Evolutionary conservation across 768 basidiomycete genomes (phyloP).

Genomic region (Scleroderma citrinum): DNA sequence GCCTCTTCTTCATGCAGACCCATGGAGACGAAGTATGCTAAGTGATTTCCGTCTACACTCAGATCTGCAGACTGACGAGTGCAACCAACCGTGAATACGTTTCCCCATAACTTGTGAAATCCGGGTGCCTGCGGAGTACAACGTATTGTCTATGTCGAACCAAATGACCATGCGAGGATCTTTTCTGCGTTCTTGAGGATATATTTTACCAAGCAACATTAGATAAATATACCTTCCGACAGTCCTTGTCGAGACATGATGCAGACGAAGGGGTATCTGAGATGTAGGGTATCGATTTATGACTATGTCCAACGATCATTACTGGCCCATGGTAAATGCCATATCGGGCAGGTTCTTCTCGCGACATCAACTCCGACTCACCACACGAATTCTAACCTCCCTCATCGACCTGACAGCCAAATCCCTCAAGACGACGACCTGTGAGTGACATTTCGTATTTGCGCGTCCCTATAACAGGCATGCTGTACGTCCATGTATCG

Average conservation of each 20-base stretch:
- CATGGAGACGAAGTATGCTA: conserved; percentile 71
- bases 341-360: conserved; percentile 21
- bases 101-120: conserved; percentile 77
- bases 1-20: conserved; percentile 68
- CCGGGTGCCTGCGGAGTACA: conserved; percentile 71
- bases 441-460: conserved; percentile 29
- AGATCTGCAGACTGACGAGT: not conserved
- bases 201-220: not conserved
- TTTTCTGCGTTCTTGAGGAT: conserved; percentile 7
- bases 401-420: conserved; percentile 22
- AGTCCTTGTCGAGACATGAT: conserved; percentile 17
- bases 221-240: conserved; percentile 19
- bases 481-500: not conserved
- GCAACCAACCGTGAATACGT: conserved; percentile 61
- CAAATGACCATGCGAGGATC: conserved; percentile 64
- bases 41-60: not conserved
- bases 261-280: conserved; percentile 10
- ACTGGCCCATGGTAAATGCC: conserved; percentile 11
- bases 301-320: not conserved
- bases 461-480: conserved; percentile 1
- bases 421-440: conserved; percentile 39
- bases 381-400: conserved; percentile 7
- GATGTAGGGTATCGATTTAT: not conserved
- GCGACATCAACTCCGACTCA: conserved; percentile 12
- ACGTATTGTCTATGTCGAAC: conserved; percentile 86